Base-by-base conservation (phyloP, 2,329 filamentous ascomycete genomes). In the Neurospora sp. region DNA sequence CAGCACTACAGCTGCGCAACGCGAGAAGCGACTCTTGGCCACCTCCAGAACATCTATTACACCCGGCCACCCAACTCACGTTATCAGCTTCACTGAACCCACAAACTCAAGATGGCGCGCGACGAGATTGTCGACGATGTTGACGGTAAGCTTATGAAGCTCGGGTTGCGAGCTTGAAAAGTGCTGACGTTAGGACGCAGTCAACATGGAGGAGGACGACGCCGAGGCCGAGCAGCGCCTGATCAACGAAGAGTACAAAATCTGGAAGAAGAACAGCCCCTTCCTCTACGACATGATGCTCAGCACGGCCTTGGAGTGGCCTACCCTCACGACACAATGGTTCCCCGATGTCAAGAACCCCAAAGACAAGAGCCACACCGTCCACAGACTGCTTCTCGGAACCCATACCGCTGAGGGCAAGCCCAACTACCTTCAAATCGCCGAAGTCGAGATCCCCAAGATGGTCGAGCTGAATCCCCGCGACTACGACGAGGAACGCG, bases 181-280 rank as follows among this genome's bases (percentile, higher is more conserved):
- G 62, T 13, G 66, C 67, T 39, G 15, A 62, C 52, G 9, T 36
- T 10, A 62, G 52, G 2, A 33, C 17, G 38, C 71, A 84, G 84
- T 83, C 76, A 81, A 82, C 43, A 81, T 84, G 80, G 81, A 85
- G 66, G 90, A 93, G 71, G 91, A 92, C 68, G 90, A 92, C 71
- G 85, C 90, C 78, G 86, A 92, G 78, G 82, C 88, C 75, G 89
- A 92, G 78, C 91, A 96, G 81, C 93, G 96, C 82, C 85, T 97
- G 72, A 93, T 98, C 82, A 98, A 98, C 76, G 96, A 99, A 84
- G 96, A 99, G 80, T 99, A 99, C 87, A 99, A 99, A 81, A 97
- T 95, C 74, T 99, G 96, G 96, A 99, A 99, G 86, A 99, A 99
- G 85, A 99, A 99, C 82, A 93, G 92, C 74, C 94, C 96, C 3